Evolutionary conservation across 1,139 yeast species (phyloP).

Genomic region (Hansenula sp.): DNA sequence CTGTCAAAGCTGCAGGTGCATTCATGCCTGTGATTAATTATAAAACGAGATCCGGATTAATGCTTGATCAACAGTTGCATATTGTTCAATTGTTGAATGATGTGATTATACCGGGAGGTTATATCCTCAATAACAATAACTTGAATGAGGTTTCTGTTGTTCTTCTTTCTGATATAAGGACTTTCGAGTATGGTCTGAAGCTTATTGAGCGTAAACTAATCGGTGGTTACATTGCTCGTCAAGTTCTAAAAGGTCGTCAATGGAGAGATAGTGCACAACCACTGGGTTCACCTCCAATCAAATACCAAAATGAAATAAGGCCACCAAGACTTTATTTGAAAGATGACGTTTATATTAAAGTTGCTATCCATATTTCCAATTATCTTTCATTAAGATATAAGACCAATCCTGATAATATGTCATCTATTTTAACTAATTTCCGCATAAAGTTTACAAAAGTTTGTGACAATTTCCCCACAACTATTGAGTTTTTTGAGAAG

Average conservation of each 20-base stretch:
- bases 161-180: conserved; percentile 23
- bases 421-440: background rate
- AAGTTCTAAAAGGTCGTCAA: background rate
- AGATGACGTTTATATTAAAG: background rate
- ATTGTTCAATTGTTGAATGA: background rate
- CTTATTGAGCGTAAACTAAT: conserved; percentile 35
- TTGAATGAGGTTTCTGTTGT: conserved; percentile 35
- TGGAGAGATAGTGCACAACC: background rate
- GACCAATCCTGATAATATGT: no score
- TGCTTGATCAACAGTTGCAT: conserved; percentile 15
- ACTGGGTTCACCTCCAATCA: background rate
- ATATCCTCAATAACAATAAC: conserved; percentile 31
- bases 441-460: background rate
- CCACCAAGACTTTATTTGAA: background rate
- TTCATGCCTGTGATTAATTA: conserved; percentile 7
- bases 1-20: conserved; percentile 21
- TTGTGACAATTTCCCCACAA: background rate
- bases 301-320: background rate
- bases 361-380: background rate
- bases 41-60: background rate
- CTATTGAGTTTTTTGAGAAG: no score
- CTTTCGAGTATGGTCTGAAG: conserved; percentile 30
- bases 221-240: conserved; percentile 29
- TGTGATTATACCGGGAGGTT: no score
- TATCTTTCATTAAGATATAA: background rate